Base-by-base conservation (phyloP, 192 early-diverging fungal species). In the Chytriomyces hyalinus region DNA sequence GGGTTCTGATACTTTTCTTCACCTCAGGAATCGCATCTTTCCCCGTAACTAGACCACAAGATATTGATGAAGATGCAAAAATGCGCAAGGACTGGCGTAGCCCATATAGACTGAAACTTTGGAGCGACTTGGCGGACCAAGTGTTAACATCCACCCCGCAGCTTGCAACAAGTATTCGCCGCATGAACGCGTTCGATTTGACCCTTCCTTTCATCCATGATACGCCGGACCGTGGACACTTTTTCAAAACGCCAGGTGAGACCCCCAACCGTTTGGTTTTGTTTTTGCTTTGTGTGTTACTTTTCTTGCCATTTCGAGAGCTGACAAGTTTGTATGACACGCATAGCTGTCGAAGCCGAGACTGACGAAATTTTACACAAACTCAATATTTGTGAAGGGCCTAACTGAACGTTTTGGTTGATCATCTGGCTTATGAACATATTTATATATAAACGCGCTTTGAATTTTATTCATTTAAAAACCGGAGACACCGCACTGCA, bases 1-100 rank as follows among this genome's bases (percentile, higher is more conserved):
- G 1, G n/a, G 17, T 22, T 60, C 57, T 60, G 57, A 60, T 60
- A 60, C 15, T 65, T 43, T 20, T 15, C 24, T 15, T 17, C 20
- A 20, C 65, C 15, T 20, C 13, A 43, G 24, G 22, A 26, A 15
- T 15, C n/a, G 36, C 24, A 20, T 13, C 67, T 59, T 15, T 28
- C 67, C 49, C 43, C 48, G 15, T 50, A 28, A 17, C 15, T 50
- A 17, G 10, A 69, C 45, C 15, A 3, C 49, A 15, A 28, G 67
- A 69, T 17, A 17, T 50, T 69, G 15, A 45, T 49, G 43, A 49
- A 15, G 15, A 69, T 9, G 46, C 43, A 3, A 15, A 50, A 50
- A 69, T 20, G 64, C 64, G 64, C 11, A 69, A 69, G 67, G 67
- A 69, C 49, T 69, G 67, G 67, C 67, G 67, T 1, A 69, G 46